phyloP scores from a whole-genome alignment of 257 asterid species.

The Solanum virginianum region DNA sequence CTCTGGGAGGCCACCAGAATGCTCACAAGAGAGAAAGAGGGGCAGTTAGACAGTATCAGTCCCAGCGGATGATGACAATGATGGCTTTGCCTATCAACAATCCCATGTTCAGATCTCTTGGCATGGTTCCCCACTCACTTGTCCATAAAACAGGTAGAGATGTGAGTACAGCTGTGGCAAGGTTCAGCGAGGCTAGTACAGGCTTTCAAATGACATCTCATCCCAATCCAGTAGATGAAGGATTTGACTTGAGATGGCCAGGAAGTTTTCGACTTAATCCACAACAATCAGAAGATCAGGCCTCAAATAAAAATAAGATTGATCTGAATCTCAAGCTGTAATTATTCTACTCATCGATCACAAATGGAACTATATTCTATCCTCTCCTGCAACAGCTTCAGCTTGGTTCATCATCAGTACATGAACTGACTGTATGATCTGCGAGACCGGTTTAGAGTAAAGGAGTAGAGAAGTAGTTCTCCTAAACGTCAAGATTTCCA shows the following conservation, averaged over 20 bases:
- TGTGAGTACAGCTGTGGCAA: conserved; percentile 17
- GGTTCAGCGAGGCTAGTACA: conserved; percentile 26
- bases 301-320: conserved; percentile 29
- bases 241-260: conserved; percentile 56
- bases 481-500: not conserved
- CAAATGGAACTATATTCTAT: not conserved
- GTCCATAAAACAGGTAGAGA: conserved; percentile 49
- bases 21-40: conserved; percentile 97
- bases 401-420: not conserved
- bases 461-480: not conserved
- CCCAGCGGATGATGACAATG: conserved; percentile 52
- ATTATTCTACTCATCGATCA: not conserved
- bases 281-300: conserved; percentile 31
- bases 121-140: conserved; percentile 66
- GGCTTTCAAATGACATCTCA: conserved; percentile 28
- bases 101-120: conserved; percentile 67
- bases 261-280: conserved; percentile 60
- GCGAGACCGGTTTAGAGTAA: not conserved
- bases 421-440: not conserved
- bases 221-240: conserved; percentile 21
- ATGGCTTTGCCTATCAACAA: conserved; percentile 32
- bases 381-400: not conserved
- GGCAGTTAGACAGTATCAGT: conserved; percentile 50
- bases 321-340: conserved; percentile 87
- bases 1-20: conserved; percentile 96